Base-by-base conservation (phyloP, 768 basidiomycete species). In the Favolaschia claudopus region DNA sequence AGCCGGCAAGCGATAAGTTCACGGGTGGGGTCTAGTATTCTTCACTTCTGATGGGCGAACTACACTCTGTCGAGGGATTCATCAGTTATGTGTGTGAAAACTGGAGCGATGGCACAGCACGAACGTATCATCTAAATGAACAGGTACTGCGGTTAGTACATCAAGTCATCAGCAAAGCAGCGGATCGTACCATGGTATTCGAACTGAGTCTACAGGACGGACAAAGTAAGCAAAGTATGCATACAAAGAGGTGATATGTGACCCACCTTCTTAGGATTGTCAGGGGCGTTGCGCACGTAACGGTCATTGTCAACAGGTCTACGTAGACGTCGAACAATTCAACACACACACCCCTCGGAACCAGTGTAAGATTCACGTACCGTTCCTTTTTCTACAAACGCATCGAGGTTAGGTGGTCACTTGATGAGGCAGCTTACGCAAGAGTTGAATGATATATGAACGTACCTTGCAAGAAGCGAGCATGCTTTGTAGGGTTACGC, bases 401-500 rank as follows among this genome's bases (percentile, higher is more conserved):
- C 39, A 28, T 19, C 28, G 17, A 47, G 27, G 17, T 36, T 20
- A 28, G 17, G 27, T 49, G 13, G 59, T 79, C 79, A 67, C 77
- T 78, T 78, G 77, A 63, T 22, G 48, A 38, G 17, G 46, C 40
- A 36, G 25, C 17, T 19, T 17, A 31, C 34, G 42, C 4, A 39
- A 17, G 17, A 36, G 37, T 34, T 34, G 32, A n/a, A 28, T 33
- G 37, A 39, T 38, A 51, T 27, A 27, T 32, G 27, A 27, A 14
- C 15, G 38, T 15, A n/a, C 93, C 87, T 92, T 95, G 85, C 91
- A 93, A 7, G 91, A 93, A 22, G 92, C 94, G 55, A 96, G 82
- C 94, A 96, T 96, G 67, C 91, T 92, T 76, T 95, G 94, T 43
- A 96, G 74, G 4, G 93, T 95, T 17, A 94, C 84, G 67, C 92